Base-by-base conservation (phyloP, 305 asterid genomes). In the Fraxinus xanthoxyloides region DNA sequence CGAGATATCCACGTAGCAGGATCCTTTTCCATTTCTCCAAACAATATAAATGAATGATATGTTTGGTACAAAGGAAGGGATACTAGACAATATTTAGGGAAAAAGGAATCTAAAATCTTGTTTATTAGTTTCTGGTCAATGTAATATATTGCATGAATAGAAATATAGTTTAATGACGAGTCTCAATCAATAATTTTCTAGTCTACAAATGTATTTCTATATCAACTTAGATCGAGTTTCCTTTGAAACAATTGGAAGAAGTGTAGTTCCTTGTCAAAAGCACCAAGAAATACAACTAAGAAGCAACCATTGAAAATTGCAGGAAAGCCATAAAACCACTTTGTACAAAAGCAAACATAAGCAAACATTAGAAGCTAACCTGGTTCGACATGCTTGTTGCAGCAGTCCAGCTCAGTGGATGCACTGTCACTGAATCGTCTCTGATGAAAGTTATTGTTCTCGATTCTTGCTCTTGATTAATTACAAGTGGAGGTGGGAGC, bases 381-480 rank as follows among this genome's bases (percentile, higher is more conserved):
- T 93, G 95, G 87, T 92, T 93, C 87, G 92, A 93, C 76, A 78
- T 80, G 78, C 91, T 89, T 13, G 94, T 82, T 67, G 91, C 92
- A 63, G 89, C 85, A 40, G 93, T 87, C 95, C 98, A 93, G 83
- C 90, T 80, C 80, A 88, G 95, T 81, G 75, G 90, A 82, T 87
- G 91, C 31, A 85, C 72, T 48, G 88, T 77, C 75, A 83, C 89
- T 4, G 95, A 86, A 81, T 85, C 81, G 2, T 96, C 99, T 72
- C 85, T 90, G 31, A 96, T 88, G 78, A 89, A 96, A 70, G 97
- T 87, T 80, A 93, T 89, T 5, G 91, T 92, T 86, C 89, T 89
- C 13, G 97, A 88, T 81, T 91, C 97, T 87, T 90, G 88, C 75
- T 78, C 86, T 75, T 91, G 81, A 65, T 80, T 86, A 31, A 81